A percentile compares a stretch with the other conserved stretches of the same genome.
Conservation (phyloP, 1,284 basidiomycete genomes). For the Cutaneotrichosporon sp. region DNA sequence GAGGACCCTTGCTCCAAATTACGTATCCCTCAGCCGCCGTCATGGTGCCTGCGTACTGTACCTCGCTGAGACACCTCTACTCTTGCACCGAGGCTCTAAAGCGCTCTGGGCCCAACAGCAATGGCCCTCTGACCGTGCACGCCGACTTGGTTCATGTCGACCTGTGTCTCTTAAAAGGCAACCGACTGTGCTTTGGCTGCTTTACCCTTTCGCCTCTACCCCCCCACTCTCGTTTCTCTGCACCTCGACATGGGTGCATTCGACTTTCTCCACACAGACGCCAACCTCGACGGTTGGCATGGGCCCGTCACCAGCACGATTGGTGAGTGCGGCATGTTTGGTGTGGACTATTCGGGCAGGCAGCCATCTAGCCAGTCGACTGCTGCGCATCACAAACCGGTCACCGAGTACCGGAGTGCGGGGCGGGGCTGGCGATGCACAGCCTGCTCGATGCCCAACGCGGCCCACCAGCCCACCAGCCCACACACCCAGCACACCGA, state of each 20-base stretch:
- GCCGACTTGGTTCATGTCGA: too few species aligned
- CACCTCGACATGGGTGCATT: constrained; percentile 44
- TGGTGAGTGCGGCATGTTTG: constrained; percentile 1
- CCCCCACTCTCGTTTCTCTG: background rate
- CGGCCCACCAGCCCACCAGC: background rate
- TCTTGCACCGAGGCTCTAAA: too few species aligned
- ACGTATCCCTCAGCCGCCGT: background rate
- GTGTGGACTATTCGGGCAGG: too few species aligned
- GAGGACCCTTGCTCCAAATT: background rate
- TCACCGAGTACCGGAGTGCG: too few species aligned
- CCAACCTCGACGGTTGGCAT: constrained; percentile 19
- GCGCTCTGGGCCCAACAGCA: too few species aligned
- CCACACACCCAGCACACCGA: background rate
- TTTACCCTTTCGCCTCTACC: background rate
- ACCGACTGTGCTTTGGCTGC: background rate
- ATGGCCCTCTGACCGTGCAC: too few species aligned
- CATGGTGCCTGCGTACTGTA: background rate
- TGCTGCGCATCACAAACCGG: background rate
- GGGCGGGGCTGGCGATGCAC: background rate
- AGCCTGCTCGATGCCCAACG: too few species aligned
- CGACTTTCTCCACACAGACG: constrained; percentile 38
- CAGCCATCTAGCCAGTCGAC: background rate
- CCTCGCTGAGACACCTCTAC: too few species aligned
- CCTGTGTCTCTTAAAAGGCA: background rate
- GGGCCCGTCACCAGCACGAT: constrained; percentile 20